These are phyloP conservation scores for Amoeboradix gromovi DNA, from an alignment of 371 early-diverging fungal genomes.

Conservation along the genomic window DNA sequence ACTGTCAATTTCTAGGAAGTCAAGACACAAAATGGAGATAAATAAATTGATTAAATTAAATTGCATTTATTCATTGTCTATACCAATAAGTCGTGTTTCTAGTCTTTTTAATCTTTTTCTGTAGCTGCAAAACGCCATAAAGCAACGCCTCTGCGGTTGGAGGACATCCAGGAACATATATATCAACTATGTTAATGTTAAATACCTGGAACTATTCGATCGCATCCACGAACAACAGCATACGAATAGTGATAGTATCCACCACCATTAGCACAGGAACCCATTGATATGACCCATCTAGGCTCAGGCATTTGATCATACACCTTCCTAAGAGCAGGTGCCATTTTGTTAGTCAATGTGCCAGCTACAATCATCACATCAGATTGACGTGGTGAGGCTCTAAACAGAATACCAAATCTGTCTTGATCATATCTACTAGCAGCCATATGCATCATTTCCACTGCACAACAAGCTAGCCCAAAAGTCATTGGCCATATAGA, in stretches of 20 bases:
- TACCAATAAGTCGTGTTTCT: constrained; percentile 32
- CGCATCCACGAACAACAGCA: constrained; percentile 66
- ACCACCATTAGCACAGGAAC: constrained; percentile 90
- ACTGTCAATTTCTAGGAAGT: too few species aligned
- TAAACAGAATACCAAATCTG: constrained; percentile 83
- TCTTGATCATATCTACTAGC: constrained; percentile 91
- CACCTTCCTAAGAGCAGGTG: constrained; percentile 79
- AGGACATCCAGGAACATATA: constrained; percentile 92
- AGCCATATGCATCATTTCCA: constrained; percentile 88
- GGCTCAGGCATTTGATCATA: constrained; percentile 28
- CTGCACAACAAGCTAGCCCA: constrained; percentile 91
- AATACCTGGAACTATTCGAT: constrained; percentile 78
- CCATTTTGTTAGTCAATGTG: constrained; percentile 89
- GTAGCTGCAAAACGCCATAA: constrained; percentile 78
- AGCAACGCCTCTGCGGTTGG: constrained; percentile 84
- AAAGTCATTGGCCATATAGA: too few species aligned
- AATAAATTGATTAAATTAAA: too few species aligned
- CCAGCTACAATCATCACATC: constrained; percentile 97
- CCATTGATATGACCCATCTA: constrained; percentile 61
- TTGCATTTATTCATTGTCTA: constrained; percentile 11
- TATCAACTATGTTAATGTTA: constrained; percentile 14
- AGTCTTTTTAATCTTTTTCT: constrained; percentile 73
- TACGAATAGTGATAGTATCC: constrained; percentile 95
- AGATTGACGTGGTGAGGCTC: constrained; percentile 87
- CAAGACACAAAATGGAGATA: too few species aligned